A percentile compares a stretch with the other conserved stretches of the same genome.
Conservation (phyloP, 2,329 filamentous ascomycete genomes). For the Colletotrichum graminicola region DNA sequence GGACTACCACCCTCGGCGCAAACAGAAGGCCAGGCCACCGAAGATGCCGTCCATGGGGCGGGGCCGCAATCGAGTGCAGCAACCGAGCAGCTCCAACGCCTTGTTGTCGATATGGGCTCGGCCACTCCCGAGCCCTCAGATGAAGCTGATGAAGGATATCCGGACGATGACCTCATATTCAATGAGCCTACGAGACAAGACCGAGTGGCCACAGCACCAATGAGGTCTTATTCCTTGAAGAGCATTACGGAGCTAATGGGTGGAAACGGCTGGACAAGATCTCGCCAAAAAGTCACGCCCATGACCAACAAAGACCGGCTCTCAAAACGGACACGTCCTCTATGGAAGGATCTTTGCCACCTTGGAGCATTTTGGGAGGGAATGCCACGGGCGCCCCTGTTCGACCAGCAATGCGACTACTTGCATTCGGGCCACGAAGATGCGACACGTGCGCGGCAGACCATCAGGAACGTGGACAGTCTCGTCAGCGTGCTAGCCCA, state of each 20-base stretch:
- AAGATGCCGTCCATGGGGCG: neutral
- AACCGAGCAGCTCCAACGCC: constrained; percentile 3
- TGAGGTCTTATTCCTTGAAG: constrained; percentile 14
- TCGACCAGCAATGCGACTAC: constrained; percentile 23
- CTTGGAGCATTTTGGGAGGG: constrained; percentile 21
- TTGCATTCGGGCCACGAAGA: constrained; percentile 12
- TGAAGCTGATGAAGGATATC: constrained; percentile 8
- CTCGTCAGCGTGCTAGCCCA: neutral
- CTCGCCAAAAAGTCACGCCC: neutral
- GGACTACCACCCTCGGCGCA: constrained; percentile 13
- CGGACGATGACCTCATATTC: constrained; percentile 31
- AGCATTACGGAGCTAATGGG: constrained; percentile 27
- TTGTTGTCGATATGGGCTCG: constrained; percentile 14
- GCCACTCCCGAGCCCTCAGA: neutral
- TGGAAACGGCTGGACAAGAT: constrained; percentile 8
- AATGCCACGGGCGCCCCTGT: constrained; percentile 22
- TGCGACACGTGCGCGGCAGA: neutral
- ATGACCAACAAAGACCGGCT: neutral
- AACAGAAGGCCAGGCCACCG: neutral
- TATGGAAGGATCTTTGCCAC: constrained; percentile 16
- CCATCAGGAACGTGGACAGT: constrained; percentile 9
- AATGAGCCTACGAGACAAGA: constrained; percentile 11
- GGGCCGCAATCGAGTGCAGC: neutral
- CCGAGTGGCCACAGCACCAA: neutral
- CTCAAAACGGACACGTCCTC: constrained; percentile 12